Percentiles rank a stretch among this genome's conserved stretches.
These are phyloP conservation scores for Rubia peregrina DNA, from an alignment of 305 asterid genomes.

Conservation along the genomic window DNA sequence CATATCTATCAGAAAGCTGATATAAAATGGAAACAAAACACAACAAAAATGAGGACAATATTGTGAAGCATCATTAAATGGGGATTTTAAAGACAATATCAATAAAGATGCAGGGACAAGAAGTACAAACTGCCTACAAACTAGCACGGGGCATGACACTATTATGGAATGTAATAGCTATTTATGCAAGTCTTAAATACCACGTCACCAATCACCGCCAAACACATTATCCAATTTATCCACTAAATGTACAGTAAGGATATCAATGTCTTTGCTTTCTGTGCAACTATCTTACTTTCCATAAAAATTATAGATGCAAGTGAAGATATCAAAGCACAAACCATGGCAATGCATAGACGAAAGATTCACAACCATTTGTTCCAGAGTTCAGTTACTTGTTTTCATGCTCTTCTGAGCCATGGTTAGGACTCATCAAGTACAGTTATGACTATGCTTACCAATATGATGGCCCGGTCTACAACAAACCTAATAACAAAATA, in stretches of 20 bases:
- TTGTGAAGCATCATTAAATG: neutral
- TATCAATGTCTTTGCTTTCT: neutral
- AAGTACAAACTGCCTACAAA: neutral
- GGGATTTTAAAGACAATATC: neutral
- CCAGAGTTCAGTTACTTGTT: neutral
- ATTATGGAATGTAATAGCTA: neutral
- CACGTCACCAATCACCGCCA: neutral
- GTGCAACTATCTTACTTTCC: neutral
- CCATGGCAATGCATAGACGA: neutral
- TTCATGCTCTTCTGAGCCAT: neutral
- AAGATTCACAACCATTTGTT: neutral
- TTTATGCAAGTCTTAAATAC: neutral
- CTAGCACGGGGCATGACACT: constrained; percentile 3
- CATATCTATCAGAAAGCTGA: constrained; percentile 20
- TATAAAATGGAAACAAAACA: constrained; percentile 12
- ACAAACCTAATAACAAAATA: neutral
- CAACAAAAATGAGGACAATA: neutral
- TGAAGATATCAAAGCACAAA: neutral
- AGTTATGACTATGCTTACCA: neutral
- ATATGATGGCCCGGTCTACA: neutral
- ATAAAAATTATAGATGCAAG: neutral
- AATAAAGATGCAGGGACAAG: neutral
- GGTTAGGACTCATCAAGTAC: neutral
- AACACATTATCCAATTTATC: neutral
- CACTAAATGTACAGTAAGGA: neutral